Conservation (phyloP, 139 green algal genomes). For the Coccomyxa sp. region DNA sequence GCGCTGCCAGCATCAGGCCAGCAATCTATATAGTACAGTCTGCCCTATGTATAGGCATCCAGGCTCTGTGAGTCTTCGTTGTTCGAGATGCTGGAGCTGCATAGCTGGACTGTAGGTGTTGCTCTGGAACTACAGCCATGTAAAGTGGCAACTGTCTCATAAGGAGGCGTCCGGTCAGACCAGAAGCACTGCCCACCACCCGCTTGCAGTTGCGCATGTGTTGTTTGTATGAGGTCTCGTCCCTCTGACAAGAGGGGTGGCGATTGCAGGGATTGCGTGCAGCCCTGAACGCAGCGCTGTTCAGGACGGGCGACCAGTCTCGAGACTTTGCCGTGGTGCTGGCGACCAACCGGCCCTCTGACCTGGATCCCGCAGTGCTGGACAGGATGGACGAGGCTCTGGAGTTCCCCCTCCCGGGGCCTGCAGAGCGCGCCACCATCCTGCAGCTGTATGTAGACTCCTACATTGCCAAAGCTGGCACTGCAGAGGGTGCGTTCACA, state of each 20-base stretch:
- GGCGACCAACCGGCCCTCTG: conserved; percentile 87
- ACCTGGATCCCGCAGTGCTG: conserved; percentile 91
- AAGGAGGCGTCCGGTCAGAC: no score
- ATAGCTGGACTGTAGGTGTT: no score
- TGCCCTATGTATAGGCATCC: no score
- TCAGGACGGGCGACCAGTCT: conserved; percentile 65
- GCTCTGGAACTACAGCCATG: no score
- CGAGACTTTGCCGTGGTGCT: conserved; percentile 72
- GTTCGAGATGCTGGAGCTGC: no score
- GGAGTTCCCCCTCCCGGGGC: conserved; percentile 79
- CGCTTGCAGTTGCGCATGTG: not conserved
- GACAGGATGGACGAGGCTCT: conserved; percentile 96
- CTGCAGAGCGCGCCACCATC: conserved; percentile 64
- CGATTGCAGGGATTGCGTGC: conserved; percentile 61
- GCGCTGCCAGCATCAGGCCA: no score
- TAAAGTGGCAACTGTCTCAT: no score
- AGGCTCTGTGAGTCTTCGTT: no score
- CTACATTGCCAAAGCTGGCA: conserved; percentile 72
- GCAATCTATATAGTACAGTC: no score
- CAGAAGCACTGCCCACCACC: no score
- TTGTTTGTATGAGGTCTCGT: not conserved
- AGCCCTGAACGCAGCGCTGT: conserved; percentile 93
- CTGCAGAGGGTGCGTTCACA: conserved; percentile 34
- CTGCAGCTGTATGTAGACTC: conserved; percentile 87
- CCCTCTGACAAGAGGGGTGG: not conserved